A percentile compares a stretch with the other conserved stretches of the same genome.
Evolutionary conservation across 1,284 basidiomycete genomes (phyloP).

Genomic region (Cystobasidiaceae sp.): DNA sequence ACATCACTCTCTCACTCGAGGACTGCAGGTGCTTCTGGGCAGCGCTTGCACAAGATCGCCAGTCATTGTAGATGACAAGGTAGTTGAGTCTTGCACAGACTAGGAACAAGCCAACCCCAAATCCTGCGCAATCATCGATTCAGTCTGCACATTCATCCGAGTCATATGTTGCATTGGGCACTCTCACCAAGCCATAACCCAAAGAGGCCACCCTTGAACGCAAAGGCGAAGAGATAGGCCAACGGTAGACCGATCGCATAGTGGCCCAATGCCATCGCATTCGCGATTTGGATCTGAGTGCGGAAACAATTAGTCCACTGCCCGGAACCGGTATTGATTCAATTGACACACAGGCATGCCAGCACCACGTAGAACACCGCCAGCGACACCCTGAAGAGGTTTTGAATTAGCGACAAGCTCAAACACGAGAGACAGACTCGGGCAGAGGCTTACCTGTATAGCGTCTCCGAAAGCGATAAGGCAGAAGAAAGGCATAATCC

Average conservation of each 20-base stretch:
- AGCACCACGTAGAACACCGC: conserved; percentile 19
- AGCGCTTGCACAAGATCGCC: neutral
- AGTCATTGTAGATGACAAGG: conserved; percentile 8
- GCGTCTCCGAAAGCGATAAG: conserved; percentile 10
- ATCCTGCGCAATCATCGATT: no score
- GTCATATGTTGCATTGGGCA: neutral
- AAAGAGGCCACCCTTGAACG: conserved; percentile 1
- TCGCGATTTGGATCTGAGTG: conserved; percentile 9
- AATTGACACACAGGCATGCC: neutral
- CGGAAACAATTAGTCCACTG: neutral
- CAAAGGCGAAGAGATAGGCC: conserved; percentile 2
- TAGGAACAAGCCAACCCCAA: conserved; percentile 9
- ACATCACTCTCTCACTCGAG: conserved; percentile 8
- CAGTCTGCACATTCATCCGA: neutral
- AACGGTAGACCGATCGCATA: conserved; percentile 11
- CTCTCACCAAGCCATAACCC: conserved; percentile 10
- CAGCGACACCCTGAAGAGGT: neutral
- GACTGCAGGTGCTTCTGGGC: conserved; percentile 10
- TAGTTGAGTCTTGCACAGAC: conserved; percentile 8
- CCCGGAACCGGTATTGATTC: no score
- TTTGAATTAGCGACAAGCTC: no score
- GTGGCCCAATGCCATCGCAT: conserved; percentile 3
- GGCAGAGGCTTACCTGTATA: conserved; percentile 8
- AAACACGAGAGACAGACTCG: no score
- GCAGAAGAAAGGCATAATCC: conserved; percentile 16